Percentiles rank a stretch among this genome's conserved stretches.
Evolutionary conservation across 2,329 filamentous ascomycete species (phyloP).

Genomic region (Neurospora sp.): DNA sequence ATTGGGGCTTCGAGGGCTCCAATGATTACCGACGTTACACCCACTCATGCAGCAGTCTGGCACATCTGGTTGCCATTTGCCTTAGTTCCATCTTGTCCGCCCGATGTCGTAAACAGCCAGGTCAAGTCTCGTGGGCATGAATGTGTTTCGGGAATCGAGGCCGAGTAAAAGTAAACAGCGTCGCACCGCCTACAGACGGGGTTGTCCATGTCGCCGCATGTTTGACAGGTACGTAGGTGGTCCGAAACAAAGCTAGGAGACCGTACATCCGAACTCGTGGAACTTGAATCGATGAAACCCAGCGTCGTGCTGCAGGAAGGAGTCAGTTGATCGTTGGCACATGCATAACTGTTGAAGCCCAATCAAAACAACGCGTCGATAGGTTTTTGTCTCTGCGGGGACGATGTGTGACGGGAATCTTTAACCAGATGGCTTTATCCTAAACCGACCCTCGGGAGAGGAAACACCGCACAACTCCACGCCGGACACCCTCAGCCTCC

Average conservation of each 20-base stretch:
- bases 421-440: background rate
- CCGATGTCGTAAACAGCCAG: background rate
- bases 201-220: background rate
- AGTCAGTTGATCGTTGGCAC: background rate
- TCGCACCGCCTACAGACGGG: background rate
- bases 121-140: background rate
- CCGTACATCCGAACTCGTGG: background rate
- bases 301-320: background rate
- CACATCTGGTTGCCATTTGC: background rate
- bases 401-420: background rate
- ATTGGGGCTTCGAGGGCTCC: background rate
- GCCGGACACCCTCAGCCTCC: constrained; percentile 50
- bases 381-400: background rate
- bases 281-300: background rate
- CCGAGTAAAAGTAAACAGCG: background rate
- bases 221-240: background rate
- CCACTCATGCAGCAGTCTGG: background rate
- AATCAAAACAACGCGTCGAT: background rate
- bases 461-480: constrained; percentile 47
- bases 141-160: background rate
- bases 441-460: constrained; percentile 20
- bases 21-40: background rate
- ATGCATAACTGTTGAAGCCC: background rate
- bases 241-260: background rate
- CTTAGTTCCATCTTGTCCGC: background rate